Evolutionary conservation across 1,284 basidiomycete genomes (phyloP).

Genomic region (Apiotrichum gamsii): DNA sequence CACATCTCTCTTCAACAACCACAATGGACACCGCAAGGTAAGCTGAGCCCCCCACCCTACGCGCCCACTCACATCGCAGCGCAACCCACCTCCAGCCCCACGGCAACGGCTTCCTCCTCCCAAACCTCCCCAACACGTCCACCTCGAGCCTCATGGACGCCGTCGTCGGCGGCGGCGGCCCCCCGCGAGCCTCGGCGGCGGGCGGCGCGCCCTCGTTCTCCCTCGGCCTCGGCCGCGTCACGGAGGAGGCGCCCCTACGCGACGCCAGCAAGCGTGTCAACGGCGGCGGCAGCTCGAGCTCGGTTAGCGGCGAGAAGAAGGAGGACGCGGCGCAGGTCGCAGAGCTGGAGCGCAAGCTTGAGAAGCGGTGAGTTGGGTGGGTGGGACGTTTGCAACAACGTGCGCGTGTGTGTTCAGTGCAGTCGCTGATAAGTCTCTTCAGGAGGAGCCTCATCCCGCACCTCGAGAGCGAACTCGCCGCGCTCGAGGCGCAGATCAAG

Average conservation of each 20-base stretch:
- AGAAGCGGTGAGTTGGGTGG: constrained; percentile 39
- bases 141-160: constrained; percentile 36
- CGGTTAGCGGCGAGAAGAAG: constrained; percentile 9
- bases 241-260: constrained; percentile 5
- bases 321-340: constrained; percentile 25
- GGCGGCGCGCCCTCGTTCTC: neutral
- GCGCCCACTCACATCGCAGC: neutral
- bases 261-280: constrained; percentile 21
- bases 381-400: too few relatives aligned
- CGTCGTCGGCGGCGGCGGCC: constrained; percentile 25
- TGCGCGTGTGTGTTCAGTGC: too few relatives aligned
- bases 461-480: constrained; percentile 38
- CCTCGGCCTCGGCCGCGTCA: constrained; percentile 4
- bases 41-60: too few relatives aligned
- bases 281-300: neutral
- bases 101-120: constrained; percentile 9
- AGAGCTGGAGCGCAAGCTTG: constrained; percentile 39
- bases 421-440: neutral
- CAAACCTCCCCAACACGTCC: constrained; percentile 21
- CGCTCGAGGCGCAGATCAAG: constrained; percentile 41
- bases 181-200: neutral
- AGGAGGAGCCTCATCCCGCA: constrained; percentile 39
- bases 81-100: neutral
- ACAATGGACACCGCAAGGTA: too few relatives aligned
- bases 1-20: too few relatives aligned